phyloP scores from a whole-genome alignment of 2,329 filamentous ascomycete genomes.

The Ascochyta rabiei region DNA sequence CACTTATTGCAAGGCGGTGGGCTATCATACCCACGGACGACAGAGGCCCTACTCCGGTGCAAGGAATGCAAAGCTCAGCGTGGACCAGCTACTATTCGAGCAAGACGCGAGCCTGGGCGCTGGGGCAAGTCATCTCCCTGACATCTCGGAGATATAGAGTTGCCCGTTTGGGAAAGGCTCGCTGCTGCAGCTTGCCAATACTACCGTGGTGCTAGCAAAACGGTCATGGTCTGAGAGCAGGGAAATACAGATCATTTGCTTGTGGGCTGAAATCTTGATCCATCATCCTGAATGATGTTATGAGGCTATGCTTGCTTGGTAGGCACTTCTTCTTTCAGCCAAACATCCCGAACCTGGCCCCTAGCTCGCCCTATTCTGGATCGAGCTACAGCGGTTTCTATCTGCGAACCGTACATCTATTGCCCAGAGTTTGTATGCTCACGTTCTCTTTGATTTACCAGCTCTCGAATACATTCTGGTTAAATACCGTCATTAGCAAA shows the following conservation, averaged over 20 bases:
- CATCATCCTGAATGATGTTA: conserved; percentile 40
- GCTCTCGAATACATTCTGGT: conserved; percentile 13
- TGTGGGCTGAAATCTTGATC: conserved; percentile 54
- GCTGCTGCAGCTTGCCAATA: conserved; percentile 56
- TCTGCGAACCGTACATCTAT: conserved; percentile 43
- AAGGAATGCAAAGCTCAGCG: conserved; percentile 48
- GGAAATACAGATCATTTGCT: conserved; percentile 50
- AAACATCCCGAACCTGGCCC: conserved; percentile 44
- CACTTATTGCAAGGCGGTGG: conserved; percentile 24
- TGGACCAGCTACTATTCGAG: conserved; percentile 44
- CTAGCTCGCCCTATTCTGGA: conserved; percentile 44
- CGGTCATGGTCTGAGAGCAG: conserved; percentile 54
- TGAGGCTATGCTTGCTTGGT: conserved; percentile 45
- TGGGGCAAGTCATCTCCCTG: conserved; percentile 48
- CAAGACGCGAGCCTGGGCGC: conserved; percentile 44
- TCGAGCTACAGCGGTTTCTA: conserved; percentile 41
- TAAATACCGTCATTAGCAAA: conserved; percentile 9
- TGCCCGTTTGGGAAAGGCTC: conserved; percentile 50
- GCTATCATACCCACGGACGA: conserved; percentile 28
- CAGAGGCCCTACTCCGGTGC: conserved; percentile 40
- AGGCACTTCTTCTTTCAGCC: conserved; percentile 49
- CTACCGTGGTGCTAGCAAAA: conserved; percentile 52
- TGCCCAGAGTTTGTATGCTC: conserved; percentile 33
- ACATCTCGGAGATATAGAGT: conserved; percentile 50
- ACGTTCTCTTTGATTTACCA: conserved; percentile 30